Conservation (phyloP, 371 early-diverging fungal genomes). For the Aphelidium insulamus region DNA sequence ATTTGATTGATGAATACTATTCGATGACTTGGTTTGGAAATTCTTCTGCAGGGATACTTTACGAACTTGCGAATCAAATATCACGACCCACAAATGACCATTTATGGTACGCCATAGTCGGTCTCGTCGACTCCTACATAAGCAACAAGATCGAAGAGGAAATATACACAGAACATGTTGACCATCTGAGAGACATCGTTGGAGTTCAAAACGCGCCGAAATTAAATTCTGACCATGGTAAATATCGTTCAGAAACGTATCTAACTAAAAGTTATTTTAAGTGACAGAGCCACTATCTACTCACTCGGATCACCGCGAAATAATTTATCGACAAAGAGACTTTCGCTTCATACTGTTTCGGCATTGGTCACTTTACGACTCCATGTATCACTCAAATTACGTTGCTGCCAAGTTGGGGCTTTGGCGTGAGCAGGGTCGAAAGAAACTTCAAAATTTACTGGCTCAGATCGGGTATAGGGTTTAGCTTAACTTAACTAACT, state of each 20-base stretch:
- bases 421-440: constrained; percentile 60
- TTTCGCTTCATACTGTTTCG: constrained; percentile 60
- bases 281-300: constrained; percentile 10
- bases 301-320: no score
- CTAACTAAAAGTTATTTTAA: neutral
- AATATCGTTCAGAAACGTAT: no score
- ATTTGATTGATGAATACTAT: constrained; percentile 14
- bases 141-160: constrained; percentile 18
- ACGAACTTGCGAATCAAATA: constrained; percentile 12
- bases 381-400: constrained; percentile 64
- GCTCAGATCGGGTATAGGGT: constrained; percentile 61
- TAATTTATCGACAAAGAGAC: no score
- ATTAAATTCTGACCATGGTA: neutral
- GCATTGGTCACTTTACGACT: constrained; percentile 74
- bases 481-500: constrained; percentile 4
- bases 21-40: constrained; percentile 13
- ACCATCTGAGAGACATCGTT: constrained; percentile 4
- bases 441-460: constrained; percentile 45
- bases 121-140: constrained; percentile 24
- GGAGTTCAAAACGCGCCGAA: neutral
- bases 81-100: constrained; percentile 7
- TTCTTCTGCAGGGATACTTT: constrained; percentile 10
- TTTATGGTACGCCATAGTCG: constrained; percentile 27
- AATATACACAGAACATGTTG: constrained; percentile 11
- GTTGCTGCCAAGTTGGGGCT: constrained; percentile 60